Percentiles rank a stretch among this genome's conserved stretches.
Evolutionary conservation across 371 early-diverging fungal species (phyloP).

Genomic region (Mortierella sp.): DNA sequence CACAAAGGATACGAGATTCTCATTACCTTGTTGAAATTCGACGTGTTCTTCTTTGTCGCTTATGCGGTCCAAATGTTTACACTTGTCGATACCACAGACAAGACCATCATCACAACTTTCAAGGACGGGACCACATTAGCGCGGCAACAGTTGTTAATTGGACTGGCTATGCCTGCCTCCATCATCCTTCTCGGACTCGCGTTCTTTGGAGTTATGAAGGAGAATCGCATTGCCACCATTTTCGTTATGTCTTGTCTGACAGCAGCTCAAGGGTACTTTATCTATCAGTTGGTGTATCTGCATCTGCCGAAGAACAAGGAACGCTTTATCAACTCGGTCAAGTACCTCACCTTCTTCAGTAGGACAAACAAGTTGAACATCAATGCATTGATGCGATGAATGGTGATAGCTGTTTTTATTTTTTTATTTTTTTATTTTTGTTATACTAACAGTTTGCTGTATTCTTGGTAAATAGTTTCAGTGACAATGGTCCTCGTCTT

Average conservation of each 20-base stretch:
- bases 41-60: conserved; percentile 51
- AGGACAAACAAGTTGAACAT: conserved; percentile 5
- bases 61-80: conserved; percentile 48
- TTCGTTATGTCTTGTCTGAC: conserved; percentile 43
- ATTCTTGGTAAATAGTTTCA: conserved; percentile 18
- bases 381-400: too few species aligned
- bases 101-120: conserved; percentile 15
- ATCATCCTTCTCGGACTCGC: conserved; percentile 36
- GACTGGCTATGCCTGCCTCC: conserved; percentile 44
- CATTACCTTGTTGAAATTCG: conserved; percentile 48
- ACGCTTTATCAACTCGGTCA: conserved; percentile 29
- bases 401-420: too few species aligned
- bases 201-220: conserved; percentile 49
- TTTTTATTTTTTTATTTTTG: background rate
- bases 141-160: conserved; percentile 40
- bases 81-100: conserved; percentile 35
- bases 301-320: conserved; percentile 8
- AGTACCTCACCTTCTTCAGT: conserved; percentile 54
- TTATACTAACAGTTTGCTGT: background rate
- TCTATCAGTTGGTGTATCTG: conserved; percentile 38
- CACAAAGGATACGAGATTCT: conserved; percentile 53
- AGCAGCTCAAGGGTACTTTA: conserved; percentile 43
- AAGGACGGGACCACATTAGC: conserved; percentile 17
- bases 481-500: conserved; percentile 48
- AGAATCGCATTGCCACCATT: conserved; percentile 29